Evolutionary conservation across 1,284 basidiomycete species (phyloP), one percentile per base, ranked within the genome.

Genomic region (Peniophora sp.): DNA sequence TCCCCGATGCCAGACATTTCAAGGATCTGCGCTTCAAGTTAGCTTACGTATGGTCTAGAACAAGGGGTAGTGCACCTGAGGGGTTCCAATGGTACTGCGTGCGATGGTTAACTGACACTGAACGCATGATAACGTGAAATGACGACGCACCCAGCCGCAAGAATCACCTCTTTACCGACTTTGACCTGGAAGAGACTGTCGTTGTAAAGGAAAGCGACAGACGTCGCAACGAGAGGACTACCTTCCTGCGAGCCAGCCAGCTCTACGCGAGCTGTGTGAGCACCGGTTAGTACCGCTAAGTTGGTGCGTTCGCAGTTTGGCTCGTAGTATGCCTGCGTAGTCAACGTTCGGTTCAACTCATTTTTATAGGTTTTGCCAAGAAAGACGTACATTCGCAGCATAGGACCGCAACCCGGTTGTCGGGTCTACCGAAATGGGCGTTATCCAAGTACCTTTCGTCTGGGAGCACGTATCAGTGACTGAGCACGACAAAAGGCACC

Each of bases 1-100:
- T 69, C 62, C 12, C 78, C 78, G 25, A 80, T 71, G 2, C 77
- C 78, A 0, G 74, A 77, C 22, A 77, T 63, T 45, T 79, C 73
- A 1, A 79, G 63, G 11, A 80, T 64, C 41, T 77, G 67, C 16
- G 14, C 17, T 22, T 24, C n/a, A n/a, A 1, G 75, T 36, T n/a
- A 36, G n/a, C 73, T 3, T 70, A 68, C 57, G 74, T 72, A 47
- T 75, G 49, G 1, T 63, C 50, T n/a, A n/a, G n/a, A n/a, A n/a
- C n/a, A n/a, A n/a, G n/a, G n/a, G n/a, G n/a, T n/a, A n/a, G n/a
- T n/a, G n/a, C 10, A 36, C 34, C 34, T 36, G 34, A 10, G 34
- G 34, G 34, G 10, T 44, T 23, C 48, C 38, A 34, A 17, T 14
- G 48, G 48, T n/a, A 32, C 27, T 17, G 24, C 32, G 8, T 41